A percentile compares a stretch with the other conserved stretches of the same genome.
Conservation (phyloP, 208 protist genomes). For the Sergeia podlipaevii region DNA sequence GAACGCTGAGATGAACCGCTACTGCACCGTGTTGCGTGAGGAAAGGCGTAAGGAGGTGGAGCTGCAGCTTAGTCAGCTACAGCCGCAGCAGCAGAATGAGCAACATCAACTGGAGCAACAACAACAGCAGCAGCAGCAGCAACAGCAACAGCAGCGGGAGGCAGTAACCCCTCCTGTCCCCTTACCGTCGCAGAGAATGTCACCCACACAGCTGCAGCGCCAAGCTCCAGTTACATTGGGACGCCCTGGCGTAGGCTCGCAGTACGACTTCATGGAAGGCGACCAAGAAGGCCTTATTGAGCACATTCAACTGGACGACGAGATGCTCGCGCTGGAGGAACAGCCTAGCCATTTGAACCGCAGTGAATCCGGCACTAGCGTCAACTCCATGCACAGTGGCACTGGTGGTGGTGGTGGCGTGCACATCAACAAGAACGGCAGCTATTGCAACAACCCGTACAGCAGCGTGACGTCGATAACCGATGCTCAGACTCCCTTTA, state of each 20-base stretch:
- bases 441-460: conserved; percentile 42
- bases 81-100: conserved; percentile 18
- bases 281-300: no score
- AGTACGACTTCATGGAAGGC: no score
- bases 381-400: background rate
- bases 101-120: background rate
- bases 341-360: background rate
- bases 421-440: conserved; percentile 31
- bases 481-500: no score
- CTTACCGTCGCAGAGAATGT: no score
- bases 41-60: conserved; percentile 21
- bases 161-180: no score
- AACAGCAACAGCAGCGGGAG: no score
- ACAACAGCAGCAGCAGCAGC: conserved; percentile 10
- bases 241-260: no score
- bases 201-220: no score
- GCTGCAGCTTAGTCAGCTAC: conserved; percentile 15
- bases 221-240: no score
- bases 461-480: conserved; percentile 35
- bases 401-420: background rate
- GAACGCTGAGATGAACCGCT: background rate
- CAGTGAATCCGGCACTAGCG: background rate
- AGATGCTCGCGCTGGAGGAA: background rate
- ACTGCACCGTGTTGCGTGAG: conserved; percentile 2
- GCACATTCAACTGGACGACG: conserved; percentile 35